Percentiles rank a stretch among this genome's conserved stretches.
phyloP scores from a whole-genome alignment of 208 protist species.

The Leishmania turanica region DNA sequence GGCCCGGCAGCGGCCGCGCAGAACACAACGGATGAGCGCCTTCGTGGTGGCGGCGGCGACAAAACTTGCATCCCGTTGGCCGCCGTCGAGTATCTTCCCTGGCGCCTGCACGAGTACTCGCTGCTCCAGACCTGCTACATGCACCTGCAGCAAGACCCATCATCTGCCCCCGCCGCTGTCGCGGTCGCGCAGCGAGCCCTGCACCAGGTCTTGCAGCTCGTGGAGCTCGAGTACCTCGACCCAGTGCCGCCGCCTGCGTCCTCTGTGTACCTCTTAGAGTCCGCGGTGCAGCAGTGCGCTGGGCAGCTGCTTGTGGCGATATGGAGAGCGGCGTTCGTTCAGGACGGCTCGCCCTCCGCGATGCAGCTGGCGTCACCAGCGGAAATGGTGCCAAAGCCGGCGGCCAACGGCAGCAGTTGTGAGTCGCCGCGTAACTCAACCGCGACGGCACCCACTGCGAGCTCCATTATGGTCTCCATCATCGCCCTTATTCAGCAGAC shows the following conservation, averaged over 20 bases:
- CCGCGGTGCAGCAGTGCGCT: constrained; percentile 43
- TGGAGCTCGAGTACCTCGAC: constrained; percentile 77
- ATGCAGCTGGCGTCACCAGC: neutral
- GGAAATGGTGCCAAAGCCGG: neutral
- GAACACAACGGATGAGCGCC: neutral
- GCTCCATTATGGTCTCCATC: neutral
- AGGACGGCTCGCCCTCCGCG: constrained; percentile 3
- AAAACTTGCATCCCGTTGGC: constrained; percentile 56
- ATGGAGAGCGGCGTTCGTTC: constrained; percentile 19
- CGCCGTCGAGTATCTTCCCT: constrained; percentile 71
- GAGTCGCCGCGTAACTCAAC: neutral
- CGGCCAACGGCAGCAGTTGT: neutral
- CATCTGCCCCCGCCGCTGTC: constrained; percentile 42
- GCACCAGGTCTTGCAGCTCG: constrained; percentile 56
- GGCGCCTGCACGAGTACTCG: constrained; percentile 74
- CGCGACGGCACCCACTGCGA: neutral
- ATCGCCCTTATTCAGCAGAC: constrained; percentile 1
- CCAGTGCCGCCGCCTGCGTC: constrained; percentile 56
- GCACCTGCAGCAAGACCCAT: constrained; percentile 24
- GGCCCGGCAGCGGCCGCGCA: neutral
- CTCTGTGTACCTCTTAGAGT: constrained; percentile 40
- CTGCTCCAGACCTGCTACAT: constrained; percentile 57
- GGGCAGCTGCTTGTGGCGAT: constrained; percentile 20
- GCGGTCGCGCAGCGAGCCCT: constrained; percentile 43
- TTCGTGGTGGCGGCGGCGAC: neutral